Evolutionary conservation across 1,139 yeast species (phyloP).

Genomic region (Nakaseomyces sp.): DNA sequence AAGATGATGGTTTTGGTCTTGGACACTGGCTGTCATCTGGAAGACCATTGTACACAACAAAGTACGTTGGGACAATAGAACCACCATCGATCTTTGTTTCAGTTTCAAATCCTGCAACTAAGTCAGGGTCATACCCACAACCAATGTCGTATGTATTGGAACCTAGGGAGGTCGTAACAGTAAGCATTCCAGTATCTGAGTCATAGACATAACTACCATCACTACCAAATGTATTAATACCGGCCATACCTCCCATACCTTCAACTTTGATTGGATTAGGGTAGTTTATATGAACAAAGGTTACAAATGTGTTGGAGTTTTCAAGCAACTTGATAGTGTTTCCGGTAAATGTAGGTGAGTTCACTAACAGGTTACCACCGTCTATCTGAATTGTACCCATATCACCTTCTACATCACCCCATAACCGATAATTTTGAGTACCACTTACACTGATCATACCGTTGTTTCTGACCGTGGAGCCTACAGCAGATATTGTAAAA

Average conservation of each 20-base stretch:
- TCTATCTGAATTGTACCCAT: not conserved
- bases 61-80: too few relatives aligned
- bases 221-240: not conserved
- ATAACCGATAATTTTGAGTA: not conserved
- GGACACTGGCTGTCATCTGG: too few relatives aligned
- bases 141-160: not conserved
- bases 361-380: not conserved
- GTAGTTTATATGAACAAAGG: not conserved
- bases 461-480: not conserved
- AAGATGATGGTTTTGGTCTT: too few relatives aligned
- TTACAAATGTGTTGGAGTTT: not conserved
- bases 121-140: too few relatives aligned
- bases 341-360: not conserved
- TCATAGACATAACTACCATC: not conserved
- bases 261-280: not conserved
- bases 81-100: too few relatives aligned
- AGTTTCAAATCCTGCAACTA: too few relatives aligned
- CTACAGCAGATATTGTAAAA: not conserved
- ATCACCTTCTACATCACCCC: not conserved
- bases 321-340: not conserved
- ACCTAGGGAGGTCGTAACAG: not conserved
- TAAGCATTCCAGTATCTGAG: not conserved
- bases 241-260: not conserved
- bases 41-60: too few relatives aligned
- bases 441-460: not conserved